These are phyloP conservation scores for Pseudocercospora cruenta DNA, from an alignment of 2,329 filamentous ascomycete species.

Conservation along the genomic window DNA sequence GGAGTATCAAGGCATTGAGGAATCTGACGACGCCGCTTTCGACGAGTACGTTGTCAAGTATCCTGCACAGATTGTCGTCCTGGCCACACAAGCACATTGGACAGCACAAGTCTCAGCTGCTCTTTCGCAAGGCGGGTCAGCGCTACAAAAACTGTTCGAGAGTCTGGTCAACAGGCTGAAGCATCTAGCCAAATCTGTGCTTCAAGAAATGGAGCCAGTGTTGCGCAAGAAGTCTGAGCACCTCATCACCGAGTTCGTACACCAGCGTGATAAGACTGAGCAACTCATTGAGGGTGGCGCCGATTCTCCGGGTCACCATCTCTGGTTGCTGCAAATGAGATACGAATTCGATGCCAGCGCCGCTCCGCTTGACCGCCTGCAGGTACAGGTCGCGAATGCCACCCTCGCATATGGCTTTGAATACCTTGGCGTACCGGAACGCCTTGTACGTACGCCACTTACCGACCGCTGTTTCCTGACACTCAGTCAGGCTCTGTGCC, in stretches of 20 bases:
- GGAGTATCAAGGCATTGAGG: constrained; percentile 71
- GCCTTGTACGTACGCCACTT: constrained; percentile 92
- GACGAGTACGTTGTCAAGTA: constrained; percentile 80
- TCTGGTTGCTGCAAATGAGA: constrained; percentile 97
- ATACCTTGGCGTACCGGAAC: constrained; percentile 93
- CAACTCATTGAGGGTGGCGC: constrained; percentile 79
- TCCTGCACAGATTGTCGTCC: constrained; percentile 91
- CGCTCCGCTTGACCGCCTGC: constrained; percentile 79
- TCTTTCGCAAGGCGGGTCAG: constrained; percentile 71
- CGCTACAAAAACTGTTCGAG: constrained; percentile 72
- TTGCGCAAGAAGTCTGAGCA: constrained; percentile 97
- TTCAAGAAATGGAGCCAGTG: constrained; percentile 84
- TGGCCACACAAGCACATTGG: constrained; percentile 93
- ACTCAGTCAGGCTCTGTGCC: constrained; percentile 91
- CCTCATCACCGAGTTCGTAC: constrained; percentile 97
- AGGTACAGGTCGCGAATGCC: constrained; percentile 96
- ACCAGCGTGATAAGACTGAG: constrained; percentile 91
- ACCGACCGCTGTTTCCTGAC: constrained; percentile 99
- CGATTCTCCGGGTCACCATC: constrained; percentile 74
- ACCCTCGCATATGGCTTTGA: constrained; percentile 96
- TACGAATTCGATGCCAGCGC: constrained; percentile 84
- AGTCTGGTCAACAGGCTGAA: constrained; percentile 83
- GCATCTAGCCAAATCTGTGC: constrained; percentile 82
- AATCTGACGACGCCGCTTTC: constrained; percentile 71
- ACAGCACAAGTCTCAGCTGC: constrained; percentile 82